A percentile compares a stretch with the other conserved stretches of the same genome.
These are phyloP conservation scores for Blastomyces emzantsi DNA, from an alignment of 2,329 filamentous ascomycete genomes.

Conservation along the genomic window DNA sequence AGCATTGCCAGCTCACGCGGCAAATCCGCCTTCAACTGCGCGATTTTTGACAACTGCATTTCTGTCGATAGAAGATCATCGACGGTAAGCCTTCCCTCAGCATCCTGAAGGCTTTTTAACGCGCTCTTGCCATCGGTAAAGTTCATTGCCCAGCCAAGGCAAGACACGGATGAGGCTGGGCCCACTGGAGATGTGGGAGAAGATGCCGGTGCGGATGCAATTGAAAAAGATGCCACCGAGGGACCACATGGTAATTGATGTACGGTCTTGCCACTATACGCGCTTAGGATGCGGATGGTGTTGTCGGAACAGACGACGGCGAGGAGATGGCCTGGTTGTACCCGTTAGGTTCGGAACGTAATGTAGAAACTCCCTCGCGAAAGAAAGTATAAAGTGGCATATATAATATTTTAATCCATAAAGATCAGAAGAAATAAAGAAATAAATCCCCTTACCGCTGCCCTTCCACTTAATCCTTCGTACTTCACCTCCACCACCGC, in stretches of 20 bases:
- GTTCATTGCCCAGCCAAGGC: slow-evolving; percentile 47
- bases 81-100: slow-evolving; percentile 25
- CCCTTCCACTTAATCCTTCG: slow-evolving; percentile 54
- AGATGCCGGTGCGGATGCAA: slow-evolving; percentile 38
- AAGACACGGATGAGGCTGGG: slow-evolving; percentile 31
- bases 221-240: slow-evolving; percentile 39
- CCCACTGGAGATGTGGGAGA: slow-evolving; percentile 42
- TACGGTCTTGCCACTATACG: slow-evolving; percentile 73
- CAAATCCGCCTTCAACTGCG: slow-evolving; percentile 46
- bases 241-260: slow-evolving; percentile 50
- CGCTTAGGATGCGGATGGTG: slow-evolving; percentile 62
- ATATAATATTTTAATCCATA: not conserved
- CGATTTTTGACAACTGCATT: slow-evolving; percentile 29
- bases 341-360: slow-evolving; percentile 8
- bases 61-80: slow-evolving; percentile 37
- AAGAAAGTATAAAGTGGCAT: slow-evolving; percentile 5
- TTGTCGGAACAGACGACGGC: slow-evolving; percentile 80
- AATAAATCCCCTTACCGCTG: slow-evolving; percentile 46
- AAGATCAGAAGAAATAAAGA: not conserved
- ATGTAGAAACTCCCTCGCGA: not conserved
- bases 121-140: slow-evolving; percentile 43
- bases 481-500: slow-evolving; percentile 25
- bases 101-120: slow-evolving; percentile 31
- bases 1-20: slow-evolving; percentile 63
- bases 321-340: slow-evolving; percentile 50